Evolutionary conservation across 345 rosid genomes (phyloP), one percentile per base, ranked within the genome.

Genomic region (Anacardium occidentale): DNA sequence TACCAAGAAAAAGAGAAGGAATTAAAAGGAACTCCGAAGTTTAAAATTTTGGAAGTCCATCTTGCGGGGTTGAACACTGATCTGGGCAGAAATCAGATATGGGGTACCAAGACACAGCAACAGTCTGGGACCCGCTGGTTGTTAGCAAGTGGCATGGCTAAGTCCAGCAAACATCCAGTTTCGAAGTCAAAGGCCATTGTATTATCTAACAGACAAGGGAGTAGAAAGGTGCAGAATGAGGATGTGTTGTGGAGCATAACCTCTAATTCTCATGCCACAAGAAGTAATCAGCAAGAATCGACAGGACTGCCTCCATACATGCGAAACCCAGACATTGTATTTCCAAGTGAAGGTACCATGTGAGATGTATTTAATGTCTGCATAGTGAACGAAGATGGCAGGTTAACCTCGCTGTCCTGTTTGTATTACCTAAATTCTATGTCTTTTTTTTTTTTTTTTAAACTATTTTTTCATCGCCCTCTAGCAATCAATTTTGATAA

Each of bases 241-340:
- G 85, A 84, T 37, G 61, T 68, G 42, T 85, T 89, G 51, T 93
- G 96, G 98, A 88, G 94, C 79, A 85, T 90, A 84, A 86, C 83
- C 70, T 74, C 81, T 3, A 62, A 45, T 54, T 62, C 54, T 55
- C 71, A 21, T 52, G 73, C 67, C 54, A 58, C 61, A 62, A 83
- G 74, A 73, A 65, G 75, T 48, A 72, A 69, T 58, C 72, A 50
- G 80, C 76, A 78, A 37, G 81, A 77, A 56, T 69, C 57, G 58
- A 67, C 56, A 29, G 75, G 63, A 47, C 78, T 72, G 74, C n/a
- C 74, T 71, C 65, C 83, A 22, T 81, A 78, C 69, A 54, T 72
- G 32, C 82, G 98, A 77, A 90, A 88, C 66, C 84, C 88, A n/a
- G 72, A 88, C 66, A 73, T 89, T 70, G 59, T 79, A 20, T 70